phyloP scores from a whole-genome alignment of 2,329 filamentous ascomycete genomes.

The Herpotrichia juniperi region DNA sequence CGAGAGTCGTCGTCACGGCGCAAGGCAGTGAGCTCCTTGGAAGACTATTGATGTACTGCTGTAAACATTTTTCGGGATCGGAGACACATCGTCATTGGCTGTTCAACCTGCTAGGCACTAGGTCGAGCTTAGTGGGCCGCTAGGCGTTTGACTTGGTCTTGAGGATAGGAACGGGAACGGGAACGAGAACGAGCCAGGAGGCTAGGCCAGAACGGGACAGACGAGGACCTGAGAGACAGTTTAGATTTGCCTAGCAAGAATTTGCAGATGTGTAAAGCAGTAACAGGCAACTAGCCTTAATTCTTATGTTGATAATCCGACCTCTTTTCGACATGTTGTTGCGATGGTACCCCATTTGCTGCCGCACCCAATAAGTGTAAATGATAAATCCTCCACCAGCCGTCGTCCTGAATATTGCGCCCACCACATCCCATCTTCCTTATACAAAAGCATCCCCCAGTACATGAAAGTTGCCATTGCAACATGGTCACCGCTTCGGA shows the following conservation, averaged over 20 bases:
- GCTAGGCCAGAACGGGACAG: background rate
- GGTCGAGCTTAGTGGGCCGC: too few relatives aligned
- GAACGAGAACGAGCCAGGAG: conserved; percentile 4
- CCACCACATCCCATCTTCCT: conserved; percentile 19
- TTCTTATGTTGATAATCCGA: conserved; percentile 7
- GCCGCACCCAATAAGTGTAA: conserved; percentile 9
- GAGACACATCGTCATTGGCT: too few relatives aligned
- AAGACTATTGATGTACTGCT: background rate
- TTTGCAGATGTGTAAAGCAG: too few relatives aligned
- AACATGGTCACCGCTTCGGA: conserved; percentile 11
- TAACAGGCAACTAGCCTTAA: background rate
- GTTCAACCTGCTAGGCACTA: too few relatives aligned
- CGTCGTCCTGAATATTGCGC: conserved; percentile 13
- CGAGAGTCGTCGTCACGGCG: background rate
- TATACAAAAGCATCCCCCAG: conserved; percentile 20
- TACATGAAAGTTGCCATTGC: conserved; percentile 20
- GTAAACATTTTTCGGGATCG: too few relatives aligned
- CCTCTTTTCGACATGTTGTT: conserved; percentile 15
- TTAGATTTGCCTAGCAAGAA: background rate
- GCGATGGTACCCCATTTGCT: conserved; percentile 4
- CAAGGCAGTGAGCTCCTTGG: background rate
- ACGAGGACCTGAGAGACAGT: background rate
- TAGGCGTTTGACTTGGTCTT: too few relatives aligned
- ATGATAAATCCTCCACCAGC: conserved; percentile 17
- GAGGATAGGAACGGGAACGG: conserved; percentile 6